Evolutionary conservation across 2,329 filamentous ascomycete genomes (phyloP).

Genomic region (Aspergillus persii): DNA sequence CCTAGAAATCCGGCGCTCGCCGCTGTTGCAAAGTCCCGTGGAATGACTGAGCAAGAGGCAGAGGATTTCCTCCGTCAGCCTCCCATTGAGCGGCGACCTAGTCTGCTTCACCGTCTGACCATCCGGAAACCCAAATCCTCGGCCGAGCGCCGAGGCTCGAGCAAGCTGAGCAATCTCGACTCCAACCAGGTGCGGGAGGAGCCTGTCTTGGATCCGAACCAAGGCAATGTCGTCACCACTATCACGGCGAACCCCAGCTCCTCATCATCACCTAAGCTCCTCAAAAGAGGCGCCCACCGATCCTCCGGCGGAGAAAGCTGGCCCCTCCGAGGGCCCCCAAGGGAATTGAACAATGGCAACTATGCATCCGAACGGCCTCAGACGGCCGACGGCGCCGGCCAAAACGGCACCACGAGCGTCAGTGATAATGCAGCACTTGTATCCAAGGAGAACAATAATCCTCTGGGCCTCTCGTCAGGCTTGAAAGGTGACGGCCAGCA

Average conservation of each 20-base stretch:
- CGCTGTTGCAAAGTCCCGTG: conserved; percentile 52
- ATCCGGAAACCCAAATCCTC: conserved; percentile 26
- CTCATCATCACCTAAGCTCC: conserved; percentile 25
- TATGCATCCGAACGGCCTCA: conserved; percentile 6
- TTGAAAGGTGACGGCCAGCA: not conserved
- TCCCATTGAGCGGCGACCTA: conserved; percentile 27
- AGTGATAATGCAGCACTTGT: not conserved
- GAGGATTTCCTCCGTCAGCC: conserved; percentile 36
- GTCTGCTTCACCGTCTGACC: conserved; percentile 34
- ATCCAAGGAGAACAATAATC: conserved; percentile 4
- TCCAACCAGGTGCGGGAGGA: conserved; percentile 32
- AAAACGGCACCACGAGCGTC: conserved; percentile 6
- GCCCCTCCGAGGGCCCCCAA: conserved; percentile 23
- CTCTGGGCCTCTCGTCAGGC: not conserved
- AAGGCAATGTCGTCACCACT: conserved; percentile 18
- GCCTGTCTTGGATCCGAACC: conserved; percentile 11
- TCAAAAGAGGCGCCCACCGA: conserved; percentile 28
- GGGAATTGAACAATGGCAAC: conserved; percentile 4
- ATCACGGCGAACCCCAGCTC: conserved; percentile 18
- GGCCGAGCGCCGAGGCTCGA: conserved; percentile 41
- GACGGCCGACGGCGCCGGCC: conserved; percentile 14
- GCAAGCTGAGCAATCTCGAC: conserved; percentile 31
- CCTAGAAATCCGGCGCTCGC: conserved; percentile 30
- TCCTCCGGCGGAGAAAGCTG: conserved; percentile 20
- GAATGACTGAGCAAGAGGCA: conserved; percentile 46